Conservation (phyloP, 2,329 filamentous ascomycete genomes). For the Penicillium sp. region DNA sequence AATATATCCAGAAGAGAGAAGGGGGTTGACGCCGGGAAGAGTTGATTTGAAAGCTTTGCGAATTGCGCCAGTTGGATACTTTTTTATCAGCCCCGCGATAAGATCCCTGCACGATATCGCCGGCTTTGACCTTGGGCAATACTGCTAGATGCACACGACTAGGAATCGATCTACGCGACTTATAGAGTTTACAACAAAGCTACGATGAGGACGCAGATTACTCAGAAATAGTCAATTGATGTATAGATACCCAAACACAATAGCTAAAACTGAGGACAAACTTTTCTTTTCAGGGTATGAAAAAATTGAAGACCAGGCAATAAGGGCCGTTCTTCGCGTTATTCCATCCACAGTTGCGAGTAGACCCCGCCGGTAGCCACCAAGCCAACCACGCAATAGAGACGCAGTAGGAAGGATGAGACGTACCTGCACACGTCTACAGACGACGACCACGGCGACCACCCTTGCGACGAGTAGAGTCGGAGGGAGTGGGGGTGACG, state of each 20-base stretch:
- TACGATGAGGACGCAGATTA: not conserved
- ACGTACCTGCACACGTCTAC: conserved; percentile 58
- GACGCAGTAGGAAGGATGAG: conserved; percentile 31
- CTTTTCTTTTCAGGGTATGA: conserved; percentile 39
- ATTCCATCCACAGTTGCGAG: conserved; percentile 49
- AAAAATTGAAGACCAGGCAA: conserved; percentile 54
- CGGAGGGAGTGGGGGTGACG: conserved; percentile 97
- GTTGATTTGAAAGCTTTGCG: not conserved
- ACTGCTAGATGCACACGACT: not conserved
- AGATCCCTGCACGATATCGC: conserved; percentile 6
- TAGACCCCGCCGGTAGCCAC: conserved; percentile 34
- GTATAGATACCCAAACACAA: conserved; percentile 26
- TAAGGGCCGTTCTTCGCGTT: conserved; percentile 55
- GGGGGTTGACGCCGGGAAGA: not conserved
- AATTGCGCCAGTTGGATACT: not conserved
- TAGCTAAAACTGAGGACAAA: conserved; percentile 24
- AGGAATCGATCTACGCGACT: not conserved
- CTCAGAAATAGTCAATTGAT: conserved; percentile 26
- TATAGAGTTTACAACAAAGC: not conserved
- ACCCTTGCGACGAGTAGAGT: conserved; percentile 99
- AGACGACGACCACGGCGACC: conserved; percentile 99
- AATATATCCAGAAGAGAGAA: not conserved
- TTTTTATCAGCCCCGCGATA: conserved; percentile 13
- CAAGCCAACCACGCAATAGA: conserved; percentile 33
- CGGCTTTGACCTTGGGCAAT: not conserved